These are phyloP conservation scores for Dryadomyces quercus-mongolicae DNA, from an alignment of 2,329 filamentous ascomycete genomes.

Conservation along the genomic window DNA sequence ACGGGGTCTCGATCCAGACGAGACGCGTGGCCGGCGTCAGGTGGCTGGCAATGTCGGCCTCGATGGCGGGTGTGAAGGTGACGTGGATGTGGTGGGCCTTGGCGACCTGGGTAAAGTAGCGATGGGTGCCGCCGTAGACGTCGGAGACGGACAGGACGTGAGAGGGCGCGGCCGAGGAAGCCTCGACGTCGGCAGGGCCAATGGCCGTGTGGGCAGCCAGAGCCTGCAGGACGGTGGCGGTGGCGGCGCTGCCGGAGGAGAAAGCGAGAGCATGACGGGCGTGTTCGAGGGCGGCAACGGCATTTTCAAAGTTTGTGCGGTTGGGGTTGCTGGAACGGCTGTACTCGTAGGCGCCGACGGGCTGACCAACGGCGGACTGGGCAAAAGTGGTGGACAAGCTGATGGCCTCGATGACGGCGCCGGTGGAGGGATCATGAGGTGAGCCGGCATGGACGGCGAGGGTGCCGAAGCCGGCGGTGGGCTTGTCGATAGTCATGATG, in stretches of 20 bases:
- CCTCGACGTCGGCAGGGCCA: not conserved
- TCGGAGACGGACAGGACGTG: constrained; percentile 96
- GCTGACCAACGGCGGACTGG: constrained; percentile 78
- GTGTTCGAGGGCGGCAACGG: constrained; percentile 84
- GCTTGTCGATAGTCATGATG: not conserved
- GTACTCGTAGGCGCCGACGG: constrained; percentile 86
- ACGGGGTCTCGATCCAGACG: constrained; percentile 94
- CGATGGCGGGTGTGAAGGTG: constrained; percentile 87
- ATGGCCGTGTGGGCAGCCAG: constrained; percentile 41
- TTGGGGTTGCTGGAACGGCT: constrained; percentile 90
- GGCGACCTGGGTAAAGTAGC: constrained; percentile 97
- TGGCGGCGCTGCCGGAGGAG: constrained; percentile 86
- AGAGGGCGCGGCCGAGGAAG: constrained; percentile 40
- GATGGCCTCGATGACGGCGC: constrained; percentile 92
- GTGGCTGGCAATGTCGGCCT: constrained; percentile 72
- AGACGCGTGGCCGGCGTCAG: constrained; percentile 84
- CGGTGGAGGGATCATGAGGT: constrained; percentile 80
- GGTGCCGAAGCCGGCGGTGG: constrained; percentile 60
- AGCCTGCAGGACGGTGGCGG: constrained; percentile 84
- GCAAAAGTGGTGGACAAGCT: constrained; percentile 93
- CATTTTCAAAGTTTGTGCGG: constrained; percentile 83
- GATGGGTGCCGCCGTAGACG: constrained; percentile 94
- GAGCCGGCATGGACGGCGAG: constrained; percentile 89
- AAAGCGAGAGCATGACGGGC: constrained; percentile 90
- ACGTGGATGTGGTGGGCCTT: constrained; percentile 88